Evolutionary conservation across 2,329 filamentous ascomycete species (phyloP).

Genomic region (Epichloe sibirici): DNA sequence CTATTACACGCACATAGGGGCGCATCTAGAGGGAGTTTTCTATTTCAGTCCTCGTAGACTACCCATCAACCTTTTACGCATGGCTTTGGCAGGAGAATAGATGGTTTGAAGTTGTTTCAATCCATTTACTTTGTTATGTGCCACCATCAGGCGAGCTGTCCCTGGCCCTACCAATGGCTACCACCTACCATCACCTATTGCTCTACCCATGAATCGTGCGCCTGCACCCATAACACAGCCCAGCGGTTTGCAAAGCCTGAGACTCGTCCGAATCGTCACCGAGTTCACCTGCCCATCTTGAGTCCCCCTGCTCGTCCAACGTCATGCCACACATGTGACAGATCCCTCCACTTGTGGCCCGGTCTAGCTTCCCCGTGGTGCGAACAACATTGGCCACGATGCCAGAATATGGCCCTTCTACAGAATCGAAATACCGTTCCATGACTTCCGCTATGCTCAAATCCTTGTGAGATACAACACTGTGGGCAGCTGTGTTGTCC

Average conservation of each 20-base stretch:
- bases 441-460: constrained; percentile 87
- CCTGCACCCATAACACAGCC: constrained; percentile 63
- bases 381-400: constrained; percentile 93
- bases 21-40: constrained; percentile 9
- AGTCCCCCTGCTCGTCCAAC: constrained; percentile 50
- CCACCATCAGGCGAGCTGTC: neutral
- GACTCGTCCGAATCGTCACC: constrained; percentile 27
- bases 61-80: neutral
- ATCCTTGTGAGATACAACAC: constrained; percentile 55
- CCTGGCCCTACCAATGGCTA: neutral
- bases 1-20: neutral
- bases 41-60: neutral
- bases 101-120: neutral
- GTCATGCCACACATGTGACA: constrained; percentile 62
- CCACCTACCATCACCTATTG: neutral
- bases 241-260: constrained; percentile 15
- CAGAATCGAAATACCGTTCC: constrained; percentile 68
- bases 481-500: constrained; percentile 16
- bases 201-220: constrained; percentile 44
- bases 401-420: constrained; percentile 76
- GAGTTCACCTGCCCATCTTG: constrained; percentile 50
- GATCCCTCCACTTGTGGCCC: constrained; percentile 25
- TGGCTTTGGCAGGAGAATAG: neutral
- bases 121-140: neutral
- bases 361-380: constrained; percentile 70